A percentile compares a stretch with the other conserved stretches of the same genome.
Evolutionary conservation across 306 rosid genomes (phyloP).

Genomic region (Castanospermum australe): DNA sequence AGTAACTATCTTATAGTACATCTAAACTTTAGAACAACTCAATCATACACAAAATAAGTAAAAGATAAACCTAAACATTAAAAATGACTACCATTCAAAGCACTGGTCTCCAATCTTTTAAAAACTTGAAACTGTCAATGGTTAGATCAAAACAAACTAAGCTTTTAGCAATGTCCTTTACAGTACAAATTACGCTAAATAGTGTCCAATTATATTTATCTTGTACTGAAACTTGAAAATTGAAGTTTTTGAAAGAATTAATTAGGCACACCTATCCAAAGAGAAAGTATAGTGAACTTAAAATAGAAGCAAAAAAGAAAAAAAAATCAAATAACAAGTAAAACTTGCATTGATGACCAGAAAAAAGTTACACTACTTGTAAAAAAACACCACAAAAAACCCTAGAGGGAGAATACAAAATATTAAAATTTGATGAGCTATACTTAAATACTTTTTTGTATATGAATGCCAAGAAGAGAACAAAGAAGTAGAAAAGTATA

Average conservation of each 20-base stretch:
- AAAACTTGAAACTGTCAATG: background rate
- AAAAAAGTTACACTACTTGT: background rate
- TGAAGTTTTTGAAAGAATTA: background rate
- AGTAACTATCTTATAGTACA: background rate
- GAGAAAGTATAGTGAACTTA: background rate
- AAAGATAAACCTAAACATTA: background rate
- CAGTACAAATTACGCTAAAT: background rate
- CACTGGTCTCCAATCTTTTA: background rate
- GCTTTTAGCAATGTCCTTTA: background rate
- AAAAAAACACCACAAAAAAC: background rate
- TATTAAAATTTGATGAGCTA: background rate
- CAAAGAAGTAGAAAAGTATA: background rate
- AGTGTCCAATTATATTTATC: background rate
- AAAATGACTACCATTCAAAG: background rate
- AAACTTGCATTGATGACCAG: background rate
- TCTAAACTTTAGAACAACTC: background rate
- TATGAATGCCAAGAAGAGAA: background rate
- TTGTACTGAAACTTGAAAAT: background rate
- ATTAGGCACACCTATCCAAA: background rate
- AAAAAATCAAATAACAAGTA: background rate
- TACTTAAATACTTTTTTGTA: background rate
- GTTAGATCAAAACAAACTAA: background rate
- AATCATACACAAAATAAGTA: background rate
- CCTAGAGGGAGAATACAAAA: background rate
- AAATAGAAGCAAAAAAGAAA: background rate